Conservation (phyloP, 768 basidiomycete genomes). For the Serpula lacrymans region DNA sequence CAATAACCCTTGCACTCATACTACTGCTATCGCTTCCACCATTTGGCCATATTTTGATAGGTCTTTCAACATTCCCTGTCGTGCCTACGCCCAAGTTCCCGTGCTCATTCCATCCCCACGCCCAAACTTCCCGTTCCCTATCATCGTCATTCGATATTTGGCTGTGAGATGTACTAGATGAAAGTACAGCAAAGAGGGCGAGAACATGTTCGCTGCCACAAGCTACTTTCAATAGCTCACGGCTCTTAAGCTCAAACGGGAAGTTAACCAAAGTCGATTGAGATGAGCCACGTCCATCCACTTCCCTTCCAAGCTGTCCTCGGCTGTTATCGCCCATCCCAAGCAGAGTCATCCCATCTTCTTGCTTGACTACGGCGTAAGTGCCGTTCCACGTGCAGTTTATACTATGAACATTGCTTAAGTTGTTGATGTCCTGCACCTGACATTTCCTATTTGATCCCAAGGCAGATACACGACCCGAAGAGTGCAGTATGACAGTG, state of each 20-base stretch:
- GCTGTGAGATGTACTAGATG: constrained; percentile 10
- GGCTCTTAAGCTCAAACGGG: constrained; percentile 29
- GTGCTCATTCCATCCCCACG: constrained; percentile 99
- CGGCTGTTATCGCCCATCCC: constrained; percentile 53
- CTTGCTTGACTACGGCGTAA: constrained; percentile 38
- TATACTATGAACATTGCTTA: constrained; percentile 29
- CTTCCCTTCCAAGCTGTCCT: constrained; percentile 61
- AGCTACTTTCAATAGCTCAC: constrained; percentile 35
- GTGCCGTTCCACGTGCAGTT: constrained; percentile 83
- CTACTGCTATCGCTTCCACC: constrained; percentile 5
- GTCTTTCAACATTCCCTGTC: constrained; percentile 48
- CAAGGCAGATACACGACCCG: constrained; percentile 46
- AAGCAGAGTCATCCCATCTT: constrained; percentile 28
- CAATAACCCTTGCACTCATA: constrained; percentile 13
- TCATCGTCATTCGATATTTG: not conserved
- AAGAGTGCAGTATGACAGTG: constrained; percentile 38
- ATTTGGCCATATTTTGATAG: constrained; percentile 54
- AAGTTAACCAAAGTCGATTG: constrained; percentile 12
- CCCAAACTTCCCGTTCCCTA: constrained; percentile 55
- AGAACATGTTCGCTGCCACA: constrained; percentile 90
- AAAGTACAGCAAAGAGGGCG: constrained; percentile 14
- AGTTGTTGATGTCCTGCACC: constrained; percentile 35
- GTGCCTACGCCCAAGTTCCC: constrained; percentile 81
- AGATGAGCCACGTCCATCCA: constrained; percentile 1
- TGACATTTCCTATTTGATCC: constrained; percentile 77